These are phyloP conservation scores for Thelephora ganbajun DNA, from an alignment of 768 basidiomycete species.

Conservation along the genomic window DNA sequence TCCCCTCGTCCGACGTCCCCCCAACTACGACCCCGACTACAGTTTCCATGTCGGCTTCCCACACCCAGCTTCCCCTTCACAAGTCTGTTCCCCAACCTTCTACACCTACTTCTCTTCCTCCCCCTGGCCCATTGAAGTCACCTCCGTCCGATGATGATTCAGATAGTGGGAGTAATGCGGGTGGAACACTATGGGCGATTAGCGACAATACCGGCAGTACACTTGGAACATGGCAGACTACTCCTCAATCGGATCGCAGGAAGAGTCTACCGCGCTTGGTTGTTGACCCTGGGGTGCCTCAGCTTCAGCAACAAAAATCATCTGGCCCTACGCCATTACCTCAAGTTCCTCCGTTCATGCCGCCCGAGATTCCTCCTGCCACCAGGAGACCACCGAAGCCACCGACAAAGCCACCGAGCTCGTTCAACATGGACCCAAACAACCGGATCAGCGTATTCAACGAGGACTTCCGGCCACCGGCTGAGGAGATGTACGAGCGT, in stretches of 20 bases:
- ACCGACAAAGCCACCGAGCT: neutral
- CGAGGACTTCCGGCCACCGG: constrained; percentile 55
- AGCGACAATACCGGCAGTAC: neutral
- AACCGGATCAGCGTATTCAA: constrained; percentile 15
- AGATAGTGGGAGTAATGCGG: constrained; percentile 25
- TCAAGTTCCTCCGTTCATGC: constrained; percentile 9
- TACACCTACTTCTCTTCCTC: constrained; percentile 1
- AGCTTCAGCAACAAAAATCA: constrained; percentile 11
- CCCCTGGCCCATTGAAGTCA: constrained; percentile 2
- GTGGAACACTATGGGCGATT: constrained; percentile 33
- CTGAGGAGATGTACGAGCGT: constrained; percentile 87
- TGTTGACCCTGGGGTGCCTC: constrained; percentile 11
- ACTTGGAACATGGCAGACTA: neutral
- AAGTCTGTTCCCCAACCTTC: neutral
- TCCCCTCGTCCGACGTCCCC: neutral
- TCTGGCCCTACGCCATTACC: constrained; percentile 12
- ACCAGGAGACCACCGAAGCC: neutral
- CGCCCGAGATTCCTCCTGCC: constrained; percentile 10
- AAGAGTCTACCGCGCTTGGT: constrained; percentile 7
- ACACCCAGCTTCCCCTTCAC: neutral
- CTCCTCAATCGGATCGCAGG: neutral
- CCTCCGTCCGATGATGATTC: constrained; percentile 28
- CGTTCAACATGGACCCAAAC: constrained; percentile 9
- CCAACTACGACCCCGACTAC: neutral
- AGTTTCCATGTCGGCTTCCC: neutral